Evolutionary conservation across 495 filamentous ascomycete genomes (phyloP).

Genomic region (Aspergillus indologenus): DNA sequence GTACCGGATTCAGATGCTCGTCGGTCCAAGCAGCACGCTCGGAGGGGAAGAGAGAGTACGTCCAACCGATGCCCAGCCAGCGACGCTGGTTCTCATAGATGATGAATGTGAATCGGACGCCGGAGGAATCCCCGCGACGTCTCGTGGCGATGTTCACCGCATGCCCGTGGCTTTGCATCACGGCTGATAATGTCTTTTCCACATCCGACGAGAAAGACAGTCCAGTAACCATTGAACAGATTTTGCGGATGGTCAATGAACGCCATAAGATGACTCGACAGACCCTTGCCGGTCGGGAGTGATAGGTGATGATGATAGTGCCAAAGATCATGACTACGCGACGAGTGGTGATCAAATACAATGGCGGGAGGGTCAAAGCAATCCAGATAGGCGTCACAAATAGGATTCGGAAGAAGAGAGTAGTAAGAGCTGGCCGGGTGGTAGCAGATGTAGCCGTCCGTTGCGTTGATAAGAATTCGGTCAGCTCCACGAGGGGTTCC

Average conservation of each 20-base stretch:
- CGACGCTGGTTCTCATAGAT: slow-evolving; percentile 95
- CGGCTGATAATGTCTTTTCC: slow-evolving; percentile 25
- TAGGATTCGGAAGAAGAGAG: slow-evolving; percentile 83
- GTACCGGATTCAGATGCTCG: slow-evolving; percentile 81
- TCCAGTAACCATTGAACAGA: slow-evolving; percentile 70
- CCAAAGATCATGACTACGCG: slow-evolving; percentile 76
- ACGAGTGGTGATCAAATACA: slow-evolving; percentile 82
- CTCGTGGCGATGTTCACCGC: slow-evolving; percentile 49
- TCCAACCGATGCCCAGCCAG: slow-evolving; percentile 96
- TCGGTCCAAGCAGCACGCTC: slow-evolving; percentile 93
- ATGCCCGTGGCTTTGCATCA: slow-evolving; percentile 40
- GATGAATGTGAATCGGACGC: slow-evolving; percentile 92
- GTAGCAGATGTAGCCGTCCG: slow-evolving; percentile 88
- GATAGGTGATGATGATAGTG: slow-evolving; percentile 83
- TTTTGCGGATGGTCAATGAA: slow-evolving; percentile 65
- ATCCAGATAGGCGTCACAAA: slow-evolving; percentile 88
- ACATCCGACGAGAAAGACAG: slow-evolving; percentile 59
- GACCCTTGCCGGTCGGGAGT: slow-evolving; percentile 82
- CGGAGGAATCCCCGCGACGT: slow-evolving; percentile 57
- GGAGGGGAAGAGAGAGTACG: slow-evolving; percentile 80
- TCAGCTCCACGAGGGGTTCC: slow-evolving; percentile 81
- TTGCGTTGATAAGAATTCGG: slow-evolving; percentile 91
- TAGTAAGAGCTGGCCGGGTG: slow-evolving; percentile 85
- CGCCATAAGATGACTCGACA: slow-evolving; percentile 88
- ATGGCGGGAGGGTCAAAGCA: slow-evolving; percentile 70